Conservation (phyloP, 495 filamentous ascomycete species). For the Hypoxylon fuscum region DNA sequence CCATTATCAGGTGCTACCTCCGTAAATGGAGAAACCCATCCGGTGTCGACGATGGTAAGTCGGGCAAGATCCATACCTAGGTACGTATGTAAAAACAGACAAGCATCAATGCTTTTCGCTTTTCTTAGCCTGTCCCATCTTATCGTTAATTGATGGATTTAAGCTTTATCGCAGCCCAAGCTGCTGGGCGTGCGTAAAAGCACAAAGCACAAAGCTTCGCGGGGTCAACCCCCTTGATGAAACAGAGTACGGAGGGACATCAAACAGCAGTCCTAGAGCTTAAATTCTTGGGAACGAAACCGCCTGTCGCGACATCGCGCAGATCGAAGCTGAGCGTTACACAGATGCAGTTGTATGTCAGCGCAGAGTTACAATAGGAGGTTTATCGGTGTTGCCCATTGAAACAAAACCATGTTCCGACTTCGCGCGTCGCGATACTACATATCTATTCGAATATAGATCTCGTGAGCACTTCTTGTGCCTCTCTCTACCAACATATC, state of each 20-base stretch:
- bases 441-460: not conserved
- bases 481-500: not conserved
- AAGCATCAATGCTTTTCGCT: no score
- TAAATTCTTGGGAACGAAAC: slow-evolving; percentile 6
- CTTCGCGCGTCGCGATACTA: slow-evolving; percentile 5
- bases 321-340: not conserved
- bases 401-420: slow-evolving; percentile 20
- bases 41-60: slow-evolving; percentile 13
- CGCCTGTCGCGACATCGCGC: not conserved
- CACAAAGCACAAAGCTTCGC: not conserved
- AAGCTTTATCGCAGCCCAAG: slow-evolving; percentile 17
- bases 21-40: not conserved
- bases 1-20: no score
- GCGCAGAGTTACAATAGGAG: slow-evolving; percentile 4
- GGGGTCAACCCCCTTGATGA: slow-evolving; percentile 23
- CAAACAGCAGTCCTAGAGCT: slow-evolving; percentile 30
- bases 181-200: slow-evolving; percentile 7
- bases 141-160: slow-evolving; percentile 6
- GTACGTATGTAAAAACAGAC: no score
- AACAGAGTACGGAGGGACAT: slow-evolving; percentile 21
- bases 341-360: not conserved
- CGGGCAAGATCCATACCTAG: not conserved
- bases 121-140: not conserved
- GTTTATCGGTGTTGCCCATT: slow-evolving; percentile 1
- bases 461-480: not conserved